Base-by-base conservation (phyloP, 192 early-diverging fungal species). In the Phlyctochytrium bullatum region DNA sequence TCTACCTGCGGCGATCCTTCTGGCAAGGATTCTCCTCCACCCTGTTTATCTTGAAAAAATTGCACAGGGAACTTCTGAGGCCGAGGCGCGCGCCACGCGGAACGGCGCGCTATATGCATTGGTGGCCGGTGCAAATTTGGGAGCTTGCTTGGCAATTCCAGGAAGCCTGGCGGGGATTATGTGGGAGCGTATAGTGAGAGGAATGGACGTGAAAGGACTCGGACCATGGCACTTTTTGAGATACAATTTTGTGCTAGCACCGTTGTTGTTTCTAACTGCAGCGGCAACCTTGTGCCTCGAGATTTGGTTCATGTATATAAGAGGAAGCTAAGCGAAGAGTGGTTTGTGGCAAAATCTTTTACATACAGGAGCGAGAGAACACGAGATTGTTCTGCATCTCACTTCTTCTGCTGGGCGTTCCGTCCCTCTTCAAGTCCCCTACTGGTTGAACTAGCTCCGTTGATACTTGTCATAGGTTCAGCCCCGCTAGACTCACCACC, bases 1-100 rank as follows among this genome's bases (percentile, higher is more conserved):
- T 73, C 75, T 93, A 52, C 93, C 93, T 1, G 89, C 90, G 90
- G 87, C 93, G 0, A 92, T 95, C 59, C 77, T 95, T 3, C 85
- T 93, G n/a, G 85, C 86, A 2, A 76, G 86, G 1, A 85, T 90
- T 14, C 72, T 94, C 36, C 80, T 85, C 63, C 85, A 91, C 58
- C 79, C 84, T 17, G 79, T 80, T 34, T 91, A 89, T 71, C 62
- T 69, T 3, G 56, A 64, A 31, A 81, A 68, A 23, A 57, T 76
- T 3, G 36, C 58, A 52, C 20, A 47, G 6, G 40, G 40, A 65
- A 71, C 40, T 4, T 3, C 2, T 24, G 30, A 0, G n/a, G 30
- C 10, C 10, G 59, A 23, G 61, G 76, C 63, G 35, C 17, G n/a
- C 34, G 35, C 52, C 2, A 67, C 82, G 0, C 68, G 76, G 52